These are phyloP conservation scores for Westerdykella aurantiaca DNA, from an alignment of 2,329 filamentous ascomycete species.

Conservation along the genomic window DNA sequence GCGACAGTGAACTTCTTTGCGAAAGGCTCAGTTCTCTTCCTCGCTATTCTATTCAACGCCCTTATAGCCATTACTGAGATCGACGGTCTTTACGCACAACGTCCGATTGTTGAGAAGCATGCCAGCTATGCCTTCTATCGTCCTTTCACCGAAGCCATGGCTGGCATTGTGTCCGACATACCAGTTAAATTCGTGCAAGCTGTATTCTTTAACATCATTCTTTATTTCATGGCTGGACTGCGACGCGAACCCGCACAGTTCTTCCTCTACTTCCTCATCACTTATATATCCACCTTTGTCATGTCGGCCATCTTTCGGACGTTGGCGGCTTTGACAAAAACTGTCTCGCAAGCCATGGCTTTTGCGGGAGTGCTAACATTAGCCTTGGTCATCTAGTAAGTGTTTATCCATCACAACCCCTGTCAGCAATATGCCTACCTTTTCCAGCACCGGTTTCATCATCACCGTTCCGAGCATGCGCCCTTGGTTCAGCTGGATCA, in stretches of 20 bases:
- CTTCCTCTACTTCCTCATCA: constrained; percentile 71
- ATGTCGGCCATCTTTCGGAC: constrained; percentile 83
- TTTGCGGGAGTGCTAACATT: constrained; percentile 54
- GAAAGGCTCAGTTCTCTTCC: constrained; percentile 55
- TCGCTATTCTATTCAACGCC: constrained; percentile 56
- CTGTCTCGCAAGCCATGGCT: constrained; percentile 53
- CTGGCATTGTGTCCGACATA: constrained; percentile 77
- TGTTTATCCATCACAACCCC: too few species aligned
- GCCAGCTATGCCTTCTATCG: constrained; percentile 80
- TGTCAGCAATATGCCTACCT: too few species aligned
- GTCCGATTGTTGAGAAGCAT: constrained; percentile 88
- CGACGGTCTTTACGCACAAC: constrained; percentile 64
- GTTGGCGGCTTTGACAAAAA: constrained; percentile 67
- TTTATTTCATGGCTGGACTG: constrained; percentile 84
- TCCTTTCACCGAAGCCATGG: constrained; percentile 74
- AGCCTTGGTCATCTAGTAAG: constrained; percentile 52
- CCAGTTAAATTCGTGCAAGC: constrained; percentile 70
- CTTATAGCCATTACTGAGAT: constrained; percentile 53
- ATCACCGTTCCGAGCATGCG: constrained; percentile 54
- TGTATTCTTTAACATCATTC: constrained; percentile 66
- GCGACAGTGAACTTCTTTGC: constrained; percentile 50
- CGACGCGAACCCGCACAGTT: constrained; percentile 66
- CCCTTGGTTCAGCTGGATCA: constrained; percentile 43
- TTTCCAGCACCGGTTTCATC: constrained; percentile 55
- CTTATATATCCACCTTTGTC: constrained; percentile 49